Conservation (phyloP, 2,329 filamentous ascomycete species). For the Epichloe typhina region DNA sequence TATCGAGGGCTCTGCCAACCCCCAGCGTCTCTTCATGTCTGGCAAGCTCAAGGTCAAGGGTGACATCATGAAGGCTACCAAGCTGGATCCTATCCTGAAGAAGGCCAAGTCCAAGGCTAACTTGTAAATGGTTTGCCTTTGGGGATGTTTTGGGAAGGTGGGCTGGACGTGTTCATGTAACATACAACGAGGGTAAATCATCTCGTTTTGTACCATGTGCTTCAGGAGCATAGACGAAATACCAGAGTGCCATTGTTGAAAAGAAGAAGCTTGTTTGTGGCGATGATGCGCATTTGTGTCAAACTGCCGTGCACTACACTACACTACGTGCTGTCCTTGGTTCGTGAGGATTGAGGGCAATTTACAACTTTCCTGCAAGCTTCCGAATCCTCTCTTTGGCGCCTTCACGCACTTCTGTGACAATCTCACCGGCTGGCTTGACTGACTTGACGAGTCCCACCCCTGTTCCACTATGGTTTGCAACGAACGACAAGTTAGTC, state of each 20-base stretch:
- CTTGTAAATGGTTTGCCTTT: slow-evolving; percentile 40
- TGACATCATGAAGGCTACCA: slow-evolving; percentile 96
- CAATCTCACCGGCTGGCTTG: slow-evolving; percentile 29
- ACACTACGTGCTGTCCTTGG: too few relatives aligned
- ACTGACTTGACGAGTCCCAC: slow-evolving; percentile 31
- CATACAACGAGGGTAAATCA: neutral
- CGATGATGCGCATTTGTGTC: neutral
- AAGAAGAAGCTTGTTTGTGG: neutral
- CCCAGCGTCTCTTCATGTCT: slow-evolving; percentile 88
- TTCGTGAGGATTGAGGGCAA: too few relatives aligned
- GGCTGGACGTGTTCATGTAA: neutral
- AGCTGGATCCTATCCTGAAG: slow-evolving; percentile 85
- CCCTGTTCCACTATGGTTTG: slow-evolving; percentile 23
- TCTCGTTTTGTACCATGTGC: slow-evolving; percentile 5
- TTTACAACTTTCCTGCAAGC: slow-evolving; percentile 9
- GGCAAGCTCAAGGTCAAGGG: slow-evolving; percentile 98
- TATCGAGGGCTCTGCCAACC: slow-evolving; percentile 77
- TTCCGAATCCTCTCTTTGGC: slow-evolving; percentile 21
- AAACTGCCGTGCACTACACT: too few relatives aligned
- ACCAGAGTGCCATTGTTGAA: neutral
- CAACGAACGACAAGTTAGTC: neutral
- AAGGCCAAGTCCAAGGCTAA: slow-evolving; percentile 77
- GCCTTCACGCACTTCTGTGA: slow-evolving; percentile 25
- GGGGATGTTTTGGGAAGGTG: neutral
- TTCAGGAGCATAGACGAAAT: slow-evolving; percentile 8